Evolutionary conservation across 306 rosid genomes (phyloP), one percentile per base, ranked within the genome.

Genomic region (Luffa acutangula): DNA sequence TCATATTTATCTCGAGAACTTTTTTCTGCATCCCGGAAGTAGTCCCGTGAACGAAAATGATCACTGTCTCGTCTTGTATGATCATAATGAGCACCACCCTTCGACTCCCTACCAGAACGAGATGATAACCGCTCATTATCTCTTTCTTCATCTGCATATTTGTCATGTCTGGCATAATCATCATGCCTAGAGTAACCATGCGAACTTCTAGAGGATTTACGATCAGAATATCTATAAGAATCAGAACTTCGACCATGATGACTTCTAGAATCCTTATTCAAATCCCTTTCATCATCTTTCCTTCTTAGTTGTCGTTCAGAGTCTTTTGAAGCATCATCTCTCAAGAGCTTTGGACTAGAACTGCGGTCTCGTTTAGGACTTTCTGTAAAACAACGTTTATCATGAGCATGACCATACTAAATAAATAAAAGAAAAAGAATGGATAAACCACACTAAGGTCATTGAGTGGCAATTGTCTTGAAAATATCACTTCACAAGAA

Each of bases 1-100:
- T 88, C 95, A 88, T 88, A 86, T 83, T 84, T 89, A 84, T 88
- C 97, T 66, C 78, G 91, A 21, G 90, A 86, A 84, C 83, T 80
- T 82, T 85, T 92, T 48, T 90, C 93, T 49, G 25, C 57, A 45
- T 85, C 48, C 45, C 85, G 89, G 2, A 41, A 72, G 21, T 84
- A 85, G 66, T 91, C 91, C 85, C 87, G 89, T 69, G 94, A 80
- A 83, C 86, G 88, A 75, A 37, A 76, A 74, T 74, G 77, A 20
- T 87, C 87, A 63, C 84, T 83, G 45, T 89, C 92, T 77, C 85
- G 86, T 82, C 89, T 86, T 42, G 15, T 36, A 85, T 79, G 78
- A 78, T 89, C 91, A 80, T 54, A 80, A 70, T 74, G 77, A 79
- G 79, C 18, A 34, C 79, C 74, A 66, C 87, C 91, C 81, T 88